A percentile compares a stretch with the other conserved stretches of the same genome.
Conservation (phyloP, 331 rosid species). For the Acacia concinna region DNA sequence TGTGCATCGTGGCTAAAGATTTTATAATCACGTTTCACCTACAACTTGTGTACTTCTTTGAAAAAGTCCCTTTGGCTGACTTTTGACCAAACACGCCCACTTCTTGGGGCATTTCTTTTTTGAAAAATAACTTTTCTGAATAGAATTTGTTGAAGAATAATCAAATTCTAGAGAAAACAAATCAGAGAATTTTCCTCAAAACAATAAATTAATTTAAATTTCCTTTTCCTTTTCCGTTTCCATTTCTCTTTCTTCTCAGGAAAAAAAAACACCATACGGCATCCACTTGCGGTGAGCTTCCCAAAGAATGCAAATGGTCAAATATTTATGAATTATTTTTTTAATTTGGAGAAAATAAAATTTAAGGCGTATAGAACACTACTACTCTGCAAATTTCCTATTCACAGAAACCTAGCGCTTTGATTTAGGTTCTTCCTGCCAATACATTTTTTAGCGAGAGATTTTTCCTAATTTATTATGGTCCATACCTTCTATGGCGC, state of each 20-base stretch:
- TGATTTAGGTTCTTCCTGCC: no score
- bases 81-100: neutral
- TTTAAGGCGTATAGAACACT: no score
- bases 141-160: neutral
- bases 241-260: neutral
- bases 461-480: no score
- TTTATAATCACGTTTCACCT: neutral
- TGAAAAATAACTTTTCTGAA: neutral
- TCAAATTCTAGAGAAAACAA: neutral
- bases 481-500: no score
- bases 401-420: no score
- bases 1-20: neutral
- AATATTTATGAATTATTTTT: no score
- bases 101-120: neutral
- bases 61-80: neutral
- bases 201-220: neutral
- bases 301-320: neutral
- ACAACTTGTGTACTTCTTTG: no score
- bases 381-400: no score
- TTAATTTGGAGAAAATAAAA: no score
- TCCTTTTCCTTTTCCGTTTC: neutral
- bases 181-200: neutral
- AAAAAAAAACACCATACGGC: neutral
- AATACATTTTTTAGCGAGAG: no score
- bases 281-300: neutral